A percentile compares a stretch with the other conserved stretches of the same genome.
These are phyloP conservation scores for Epichloe coenophiala DNA, from an alignment of 2,329 filamentous ascomycete genomes.

Conservation along the genomic window DNA sequence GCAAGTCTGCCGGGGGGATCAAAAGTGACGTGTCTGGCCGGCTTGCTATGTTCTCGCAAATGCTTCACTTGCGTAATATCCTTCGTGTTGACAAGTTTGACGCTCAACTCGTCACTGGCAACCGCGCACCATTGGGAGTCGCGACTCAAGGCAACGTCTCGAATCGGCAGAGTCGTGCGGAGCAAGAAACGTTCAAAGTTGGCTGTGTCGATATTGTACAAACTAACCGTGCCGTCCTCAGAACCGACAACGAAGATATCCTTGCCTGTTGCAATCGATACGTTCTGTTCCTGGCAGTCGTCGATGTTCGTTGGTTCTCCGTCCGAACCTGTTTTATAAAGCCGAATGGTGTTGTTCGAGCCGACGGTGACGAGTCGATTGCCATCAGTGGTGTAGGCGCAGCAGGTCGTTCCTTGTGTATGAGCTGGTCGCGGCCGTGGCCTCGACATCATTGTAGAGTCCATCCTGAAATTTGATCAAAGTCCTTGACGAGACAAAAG, in stretches of 20 bases:
- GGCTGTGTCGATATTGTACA: conserved; percentile 68
- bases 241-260: conserved; percentile 79
- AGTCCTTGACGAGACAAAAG: neutral
- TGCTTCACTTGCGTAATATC: conserved; percentile 67
- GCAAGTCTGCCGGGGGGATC: conserved; percentile 66
- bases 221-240: conserved; percentile 91
- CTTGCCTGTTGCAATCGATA: conserved; percentile 62
- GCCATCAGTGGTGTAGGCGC: conserved; percentile 83
- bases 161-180: conserved; percentile 71
- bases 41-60: conserved; percentile 69
- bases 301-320: conserved; percentile 89
- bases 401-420: conserved; percentile 73
- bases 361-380: conserved; percentile 79
- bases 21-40: conserved; percentile 86
- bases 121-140: conserved; percentile 84
- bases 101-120: conserved; percentile 87
- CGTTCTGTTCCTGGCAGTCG: conserved; percentile 77
- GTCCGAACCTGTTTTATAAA: conserved; percentile 84
- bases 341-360: conserved; percentile 82
- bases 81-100: conserved; percentile 74
- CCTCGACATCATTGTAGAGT: conserved; percentile 24
- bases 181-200: conserved; percentile 70
- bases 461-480: conserved; percentile 11
- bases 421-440: conserved; percentile 57
- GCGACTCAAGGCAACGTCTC: conserved; percentile 71